phyloP scores from a whole-genome alignment of 257 asterid species.

The Ophiorrhiza pumila region DNA sequence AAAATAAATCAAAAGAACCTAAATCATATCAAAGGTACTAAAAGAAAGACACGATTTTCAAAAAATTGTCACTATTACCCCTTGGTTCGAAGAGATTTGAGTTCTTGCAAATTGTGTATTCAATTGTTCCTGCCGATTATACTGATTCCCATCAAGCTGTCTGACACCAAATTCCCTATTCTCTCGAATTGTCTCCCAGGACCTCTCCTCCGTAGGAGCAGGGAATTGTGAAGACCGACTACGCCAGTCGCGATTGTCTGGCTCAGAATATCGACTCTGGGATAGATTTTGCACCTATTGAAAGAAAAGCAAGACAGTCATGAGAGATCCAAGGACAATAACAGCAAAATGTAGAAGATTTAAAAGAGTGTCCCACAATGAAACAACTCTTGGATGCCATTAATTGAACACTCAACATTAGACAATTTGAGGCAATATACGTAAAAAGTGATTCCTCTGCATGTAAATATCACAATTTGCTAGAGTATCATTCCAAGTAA shows the following conservation, averaged over 20 bases:
- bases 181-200: constrained; percentile 45
- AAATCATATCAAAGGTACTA: not conserved
- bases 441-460: not conserved
- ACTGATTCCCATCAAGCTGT: constrained; percentile 24
- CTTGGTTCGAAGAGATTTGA: constrained; percentile 52
- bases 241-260: constrained; percentile 60
- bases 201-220: constrained; percentile 39
- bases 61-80: constrained; percentile 22
- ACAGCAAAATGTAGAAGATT: not conserved
- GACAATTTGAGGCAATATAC: too few species aligned
- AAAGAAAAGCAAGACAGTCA: not conserved
- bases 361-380: not conserved
- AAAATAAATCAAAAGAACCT: not conserved
- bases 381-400: not conserved
- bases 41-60: not conserved
- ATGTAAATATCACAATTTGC: not conserved
- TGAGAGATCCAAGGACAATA: not conserved
- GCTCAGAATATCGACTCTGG: constrained; percentile 58
- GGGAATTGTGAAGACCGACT: constrained; percentile 41
- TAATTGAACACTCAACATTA: not conserved
- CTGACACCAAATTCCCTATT: constrained; percentile 40
- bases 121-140: constrained; percentile 30
- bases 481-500: not conserved
- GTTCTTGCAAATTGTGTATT: constrained; percentile 38
- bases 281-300: constrained; percentile 39